phyloP scores from a whole-genome alignment of 192 early-diverging fungal genomes.

The Coemansia sp. region DNA sequence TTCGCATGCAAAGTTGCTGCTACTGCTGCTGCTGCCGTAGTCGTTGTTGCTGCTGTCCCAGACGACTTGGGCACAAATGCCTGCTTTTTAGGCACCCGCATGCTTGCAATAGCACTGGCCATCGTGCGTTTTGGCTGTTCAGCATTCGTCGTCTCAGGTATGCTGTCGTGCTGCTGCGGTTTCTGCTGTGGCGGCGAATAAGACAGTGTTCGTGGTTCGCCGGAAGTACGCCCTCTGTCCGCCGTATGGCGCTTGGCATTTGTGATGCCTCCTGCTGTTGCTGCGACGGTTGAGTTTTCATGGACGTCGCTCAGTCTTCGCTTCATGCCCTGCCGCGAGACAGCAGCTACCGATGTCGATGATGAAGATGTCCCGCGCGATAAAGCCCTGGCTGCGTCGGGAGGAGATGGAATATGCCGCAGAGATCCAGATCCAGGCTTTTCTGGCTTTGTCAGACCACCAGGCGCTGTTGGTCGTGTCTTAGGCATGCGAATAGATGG shows the following conservation, averaged over 20 bases:
- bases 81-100: constrained; percentile 46
- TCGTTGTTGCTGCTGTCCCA: not conserved
- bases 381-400: not conserved
- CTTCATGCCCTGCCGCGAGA: constrained; percentile 19
- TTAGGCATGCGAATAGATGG: not conserved
- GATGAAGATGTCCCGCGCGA: constrained; percentile 11
- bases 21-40: not conserved
- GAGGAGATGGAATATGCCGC: not conserved
- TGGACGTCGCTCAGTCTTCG: constrained; percentile 18
- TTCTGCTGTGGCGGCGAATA: constrained; percentile 3
- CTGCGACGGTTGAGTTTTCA: not conserved
- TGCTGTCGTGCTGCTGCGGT: not conserved
- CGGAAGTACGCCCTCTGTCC: not conserved
- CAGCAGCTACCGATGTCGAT: constrained; percentile 9
- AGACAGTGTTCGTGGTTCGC: constrained; percentile 5
- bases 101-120: constrained; percentile 18
- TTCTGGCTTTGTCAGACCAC: not conserved
- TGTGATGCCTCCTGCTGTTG: not conserved
- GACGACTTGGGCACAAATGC: constrained; percentile 9
- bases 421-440: not conserved
- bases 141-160: not conserved
- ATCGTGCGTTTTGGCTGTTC: constrained; percentile 2
- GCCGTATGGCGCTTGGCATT: constrained; percentile 2
- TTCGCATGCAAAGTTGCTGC: not conserved
- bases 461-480: not conserved